Evolutionary conservation across 1,284 basidiomycete species (phyloP).

Genomic region (Takashimella tepidaria): DNA sequence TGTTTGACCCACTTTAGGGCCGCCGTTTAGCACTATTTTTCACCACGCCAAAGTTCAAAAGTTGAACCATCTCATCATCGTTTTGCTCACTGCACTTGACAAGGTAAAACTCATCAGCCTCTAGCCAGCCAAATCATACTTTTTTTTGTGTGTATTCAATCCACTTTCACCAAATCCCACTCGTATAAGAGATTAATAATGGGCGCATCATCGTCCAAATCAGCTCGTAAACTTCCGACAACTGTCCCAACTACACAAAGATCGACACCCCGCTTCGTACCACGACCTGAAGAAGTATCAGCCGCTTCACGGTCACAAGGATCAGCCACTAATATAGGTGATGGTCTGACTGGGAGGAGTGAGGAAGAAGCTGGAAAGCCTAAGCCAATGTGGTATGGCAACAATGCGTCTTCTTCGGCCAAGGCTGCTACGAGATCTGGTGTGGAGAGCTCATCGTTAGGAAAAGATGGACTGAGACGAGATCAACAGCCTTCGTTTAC

Average conservation of each 20-base stretch:
- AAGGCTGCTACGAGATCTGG: too few species aligned
- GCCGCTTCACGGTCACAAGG: too few species aligned
- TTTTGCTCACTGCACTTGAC: too few species aligned
- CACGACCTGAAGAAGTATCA: not conserved
- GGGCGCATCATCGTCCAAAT: conserved; percentile 67
- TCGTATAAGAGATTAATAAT: conserved; percentile 51
- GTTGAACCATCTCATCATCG: too few species aligned
- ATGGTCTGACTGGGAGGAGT: not conserved
- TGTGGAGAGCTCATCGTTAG: too few species aligned
- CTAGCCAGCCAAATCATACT: too few species aligned
- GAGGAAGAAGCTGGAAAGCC: not conserved
- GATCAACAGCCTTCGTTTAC: conserved; percentile 20
- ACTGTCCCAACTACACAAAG: conserved; percentile 20
- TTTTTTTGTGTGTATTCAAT: too few species aligned
- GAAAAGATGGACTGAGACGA: not conserved
- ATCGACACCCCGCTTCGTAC: not conserved
- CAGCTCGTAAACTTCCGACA: conserved; percentile 59
- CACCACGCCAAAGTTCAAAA: too few species aligned
- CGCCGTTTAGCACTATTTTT: too few species aligned
- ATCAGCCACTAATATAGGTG: too few species aligned
- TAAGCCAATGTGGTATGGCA: not conserved
- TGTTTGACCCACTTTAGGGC: too few species aligned
- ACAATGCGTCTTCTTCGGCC: not conserved
- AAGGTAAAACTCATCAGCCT: too few species aligned
- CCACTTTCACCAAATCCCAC: not conserved